A percentile compares a stretch with the other conserved stretches of the same genome.
phyloP scores from a whole-genome alignment of 257 asterid genomes.

The Sherardia arvensis region DNA sequence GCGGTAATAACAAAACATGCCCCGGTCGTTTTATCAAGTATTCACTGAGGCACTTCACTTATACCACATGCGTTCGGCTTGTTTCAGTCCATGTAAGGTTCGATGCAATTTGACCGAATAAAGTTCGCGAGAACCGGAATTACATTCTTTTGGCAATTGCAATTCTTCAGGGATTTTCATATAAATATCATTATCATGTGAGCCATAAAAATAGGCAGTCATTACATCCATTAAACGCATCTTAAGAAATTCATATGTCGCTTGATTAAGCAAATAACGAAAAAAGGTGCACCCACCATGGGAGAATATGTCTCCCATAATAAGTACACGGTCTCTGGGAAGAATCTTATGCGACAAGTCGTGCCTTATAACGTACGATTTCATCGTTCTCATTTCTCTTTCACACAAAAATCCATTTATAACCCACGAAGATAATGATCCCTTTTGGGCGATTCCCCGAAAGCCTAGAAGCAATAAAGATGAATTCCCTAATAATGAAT shows the following conservation, averaged over 20 bases:
- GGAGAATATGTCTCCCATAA: not conserved
- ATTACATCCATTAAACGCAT: not conserved
- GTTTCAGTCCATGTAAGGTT: not conserved
- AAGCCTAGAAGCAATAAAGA: too few species aligned
- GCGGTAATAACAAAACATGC: too few species aligned
- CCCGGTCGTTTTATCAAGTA: too few species aligned
- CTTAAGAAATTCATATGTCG: not conserved
- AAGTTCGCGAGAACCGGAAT: not conserved
- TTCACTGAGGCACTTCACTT: not conserved
- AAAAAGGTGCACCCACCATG: not conserved
- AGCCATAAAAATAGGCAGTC: too few species aligned
- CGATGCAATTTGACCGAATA: too few species aligned
- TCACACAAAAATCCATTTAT: not conserved
- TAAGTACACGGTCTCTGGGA: too few species aligned
- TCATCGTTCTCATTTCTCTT: not conserved
- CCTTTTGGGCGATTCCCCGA: too few species aligned
- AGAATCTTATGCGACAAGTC: too few species aligned
- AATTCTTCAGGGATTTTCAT: not conserved
- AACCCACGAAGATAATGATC: too few species aligned
- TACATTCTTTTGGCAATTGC: not conserved
- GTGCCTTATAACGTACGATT: not conserved
- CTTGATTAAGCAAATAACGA: not conserved
- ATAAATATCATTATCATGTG: too few species aligned
- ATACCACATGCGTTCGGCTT: not conserved
- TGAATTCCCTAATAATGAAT: too few species aligned